A percentile compares a stretch with the other conserved stretches of the same genome.
Conservation (phyloP, 805 yeast species). For the Myxozyma sirexii region DNA sequence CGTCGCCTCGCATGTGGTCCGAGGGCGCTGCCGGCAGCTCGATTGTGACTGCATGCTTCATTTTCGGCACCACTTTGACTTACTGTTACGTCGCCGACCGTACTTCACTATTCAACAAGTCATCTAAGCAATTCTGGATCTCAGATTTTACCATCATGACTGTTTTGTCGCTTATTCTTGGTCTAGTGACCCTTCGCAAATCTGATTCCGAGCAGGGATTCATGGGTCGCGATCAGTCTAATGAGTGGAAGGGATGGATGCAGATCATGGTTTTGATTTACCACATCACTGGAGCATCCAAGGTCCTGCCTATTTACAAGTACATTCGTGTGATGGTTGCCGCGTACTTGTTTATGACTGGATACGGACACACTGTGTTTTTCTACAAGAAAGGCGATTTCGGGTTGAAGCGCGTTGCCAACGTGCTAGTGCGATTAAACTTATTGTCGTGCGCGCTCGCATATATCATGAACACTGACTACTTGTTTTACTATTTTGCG, state of each 20-base stretch:
- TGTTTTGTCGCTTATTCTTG: conserved; percentile 12
- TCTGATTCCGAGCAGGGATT: conserved; percentile 33
- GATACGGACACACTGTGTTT: conserved; percentile 36
- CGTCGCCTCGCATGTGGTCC: conserved; percentile 17
- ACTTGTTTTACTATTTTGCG: conserved; percentile 37
- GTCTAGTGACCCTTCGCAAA: conserved; percentile 13
- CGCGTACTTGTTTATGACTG: conserved; percentile 37
- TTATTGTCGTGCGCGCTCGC: conserved; percentile 35
- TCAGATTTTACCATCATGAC: conserved; percentile 29
- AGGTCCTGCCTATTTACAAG: conserved; percentile 36
- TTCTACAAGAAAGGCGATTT: conserved; percentile 36
- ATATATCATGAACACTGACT: conserved; percentile 37
- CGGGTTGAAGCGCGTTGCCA: conserved; percentile 35
- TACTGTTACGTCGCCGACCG: conserved; percentile 36
- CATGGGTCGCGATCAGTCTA: conserved; percentile 38
- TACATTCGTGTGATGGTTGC: conserved; percentile 37
- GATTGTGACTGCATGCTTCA: conserved; percentile 26
- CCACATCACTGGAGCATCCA: conserved; percentile 38
- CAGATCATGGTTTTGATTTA: conserved; percentile 36
- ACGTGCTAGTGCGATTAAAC: conserved; percentile 35
- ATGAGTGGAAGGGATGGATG: conserved; percentile 40
- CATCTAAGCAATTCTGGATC: conserved; percentile 30
- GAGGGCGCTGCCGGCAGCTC: conserved; percentile 19
- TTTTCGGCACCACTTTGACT: conserved; percentile 24
- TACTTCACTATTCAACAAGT: conserved; percentile 34